Base-by-base conservation (phyloP, 2,329 filamentous ascomycete species). In the Apiospora saccharicola region DNA sequence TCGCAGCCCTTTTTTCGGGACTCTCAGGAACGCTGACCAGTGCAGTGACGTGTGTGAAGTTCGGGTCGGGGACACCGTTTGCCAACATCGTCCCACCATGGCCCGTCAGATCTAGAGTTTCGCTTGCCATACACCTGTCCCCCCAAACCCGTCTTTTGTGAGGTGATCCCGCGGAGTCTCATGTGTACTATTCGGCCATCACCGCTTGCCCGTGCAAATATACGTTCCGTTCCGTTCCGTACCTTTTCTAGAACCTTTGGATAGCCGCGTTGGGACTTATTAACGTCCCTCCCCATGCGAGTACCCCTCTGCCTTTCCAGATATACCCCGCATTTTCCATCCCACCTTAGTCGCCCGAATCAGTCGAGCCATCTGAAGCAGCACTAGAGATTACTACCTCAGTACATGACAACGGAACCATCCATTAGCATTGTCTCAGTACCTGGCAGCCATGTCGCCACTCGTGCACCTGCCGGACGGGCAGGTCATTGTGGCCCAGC, bases 401-500 rank as follows among this genome's bases (percentile, higher is more conserved):
- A 41, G 57, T 22, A 64, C 57, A 64, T 64, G 57, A 41, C 34
- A 64, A n/a, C 57, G n/a, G 67, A 41, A 46, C 67, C 67, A 47
- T 30, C 57, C 67, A 68, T 22, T 12, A 41, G 19, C 57, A 37
- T 13, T 41, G 53, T 14, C 57, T 64, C 22, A 41, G 19, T n/a
- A 41, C 19, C 30, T 64, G 41, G 34, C 57, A 41, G 57, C 57
- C 10, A 64, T 64, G 67, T 70, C 68, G 30, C 81, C 83, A 43
- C 81, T 89, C 67, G 86, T 95, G 73, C 89, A 93, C 81, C 86
- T 98, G 76, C 96, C 96, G 68, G 97, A 98, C 83, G 96, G 95
- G 79, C 94, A 96, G 83, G 92, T 88, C 75, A 89, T 96, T 79
- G 92, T 91, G 3, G 93, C 97, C 44, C 91, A 90, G 19, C 93